phyloP scores from a whole-genome alignment of 2,329 filamentous ascomycete species.

The Hymenoscyphus salicellus region DNA sequence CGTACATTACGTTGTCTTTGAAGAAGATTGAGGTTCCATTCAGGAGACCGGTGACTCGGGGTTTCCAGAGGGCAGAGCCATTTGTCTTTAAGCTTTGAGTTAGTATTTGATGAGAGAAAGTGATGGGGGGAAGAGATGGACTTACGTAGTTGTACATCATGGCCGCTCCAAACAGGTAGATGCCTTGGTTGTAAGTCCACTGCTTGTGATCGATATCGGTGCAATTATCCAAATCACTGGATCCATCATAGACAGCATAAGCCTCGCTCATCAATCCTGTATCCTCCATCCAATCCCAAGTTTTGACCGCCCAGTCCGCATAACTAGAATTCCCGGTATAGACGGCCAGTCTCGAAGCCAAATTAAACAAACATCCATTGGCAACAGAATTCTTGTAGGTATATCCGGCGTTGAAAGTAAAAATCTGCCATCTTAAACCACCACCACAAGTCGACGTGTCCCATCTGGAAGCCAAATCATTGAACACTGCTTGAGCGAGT shows the following conservation, averaged over 20 bases:
- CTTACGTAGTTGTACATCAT: slow-evolving; percentile 48
- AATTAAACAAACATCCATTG: slow-evolving; percentile 59
- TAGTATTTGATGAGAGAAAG: slow-evolving; percentile 13
- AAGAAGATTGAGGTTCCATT: slow-evolving; percentile 55
- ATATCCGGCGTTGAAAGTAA: slow-evolving; percentile 75
- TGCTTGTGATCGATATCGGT: slow-evolving; percentile 56
- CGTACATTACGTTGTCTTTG: slow-evolving; percentile 57
- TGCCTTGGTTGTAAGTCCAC: slow-evolving; percentile 67
- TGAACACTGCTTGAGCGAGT: slow-evolving; percentile 68
- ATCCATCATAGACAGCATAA: slow-evolving; percentile 58
- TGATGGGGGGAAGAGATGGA: slow-evolving; percentile 7
- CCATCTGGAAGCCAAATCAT: slow-evolving; percentile 72
- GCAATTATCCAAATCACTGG: slow-evolving; percentile 55
- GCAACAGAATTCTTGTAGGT: slow-evolving; percentile 69
- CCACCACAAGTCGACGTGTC: slow-evolving; percentile 66
- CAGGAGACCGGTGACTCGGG: slow-evolving; percentile 55
- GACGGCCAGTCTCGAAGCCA: slow-evolving; percentile 63
- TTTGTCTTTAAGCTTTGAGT: slow-evolving; percentile 25
- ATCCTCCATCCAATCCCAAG: slow-evolving; percentile 65
- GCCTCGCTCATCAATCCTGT: slow-evolving; percentile 57
- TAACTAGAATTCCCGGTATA: slow-evolving; percentile 79
- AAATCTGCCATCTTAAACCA: slow-evolving; percentile 81
- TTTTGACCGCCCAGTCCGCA: slow-evolving; percentile 68
- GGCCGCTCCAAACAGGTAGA: slow-evolving; percentile 58
- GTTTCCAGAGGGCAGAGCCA: slow-evolving; percentile 48